Base-by-base conservation (phyloP, 441 rosid genomes). In the Melastoma candidum region DNA sequence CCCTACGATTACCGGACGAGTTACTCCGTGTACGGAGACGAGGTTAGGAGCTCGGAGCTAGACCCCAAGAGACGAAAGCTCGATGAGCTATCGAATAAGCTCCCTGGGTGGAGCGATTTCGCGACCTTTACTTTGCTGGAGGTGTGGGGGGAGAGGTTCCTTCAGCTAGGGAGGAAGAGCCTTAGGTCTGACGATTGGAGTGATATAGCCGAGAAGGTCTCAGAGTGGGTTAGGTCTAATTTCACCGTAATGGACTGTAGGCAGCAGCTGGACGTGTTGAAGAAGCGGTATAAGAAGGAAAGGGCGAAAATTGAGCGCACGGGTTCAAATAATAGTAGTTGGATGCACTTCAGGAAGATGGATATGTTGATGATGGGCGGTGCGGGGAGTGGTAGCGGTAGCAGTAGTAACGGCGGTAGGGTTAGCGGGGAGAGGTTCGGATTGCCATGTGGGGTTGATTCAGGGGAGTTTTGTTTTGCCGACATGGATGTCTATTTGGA, bases 391-490 rank as follows among this genome's bases (percentile, higher is more conserved):
- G 41, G 41, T 36, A 36, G 41, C 7, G 8, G 41, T 36, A 36
- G 7, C 41, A 36, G 7, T 36, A 36, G 8, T 36, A 36, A 36
- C 8, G 41, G 41, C 8, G 41, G 41, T 36, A 67, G 47, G 12
- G 44, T 48, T 60, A 58, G 27, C 24, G 53, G 12, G 58, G 73
- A 27, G 61, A 69, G 51, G 12, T 25, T 39, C 0, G 47, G 57
- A 32, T 43, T 69, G 66, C 60, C 74, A 7, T 69, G 74, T 32
- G 74, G 74, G 26, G 44, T 69, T 13, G 74, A 69, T 69, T 69
- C 74, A 0, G 74, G 74, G 41, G 74, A 69, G 60, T 69, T 51
- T 57, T 67, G 68, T 14, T 69, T 69, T 49, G 59, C 68, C n/a
- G 67, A 69, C 48, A 69, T 63, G 54, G 41, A n/a, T 27, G 67